Evolutionary conservation across 495 filamentous ascomycete genomes (phyloP).

Genomic region (Podospora pseudocomata): DNA sequence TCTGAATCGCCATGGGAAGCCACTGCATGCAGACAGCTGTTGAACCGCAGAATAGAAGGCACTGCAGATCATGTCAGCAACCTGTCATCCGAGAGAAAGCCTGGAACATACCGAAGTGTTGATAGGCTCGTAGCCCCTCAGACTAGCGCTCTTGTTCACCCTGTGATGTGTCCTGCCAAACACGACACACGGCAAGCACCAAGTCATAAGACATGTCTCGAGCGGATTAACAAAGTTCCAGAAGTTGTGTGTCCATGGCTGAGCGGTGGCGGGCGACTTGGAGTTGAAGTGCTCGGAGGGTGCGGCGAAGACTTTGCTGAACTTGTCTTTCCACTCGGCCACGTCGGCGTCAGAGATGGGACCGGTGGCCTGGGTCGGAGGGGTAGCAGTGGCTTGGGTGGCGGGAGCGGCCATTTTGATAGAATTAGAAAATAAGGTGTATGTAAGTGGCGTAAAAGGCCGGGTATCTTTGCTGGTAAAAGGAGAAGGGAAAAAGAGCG

Average conservation of each 20-base stretch:
- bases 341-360: constrained; percentile 32
- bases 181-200: constrained; percentile 45
- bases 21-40: constrained; percentile 34
- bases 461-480: constrained; percentile 5
- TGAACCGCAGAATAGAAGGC: constrained; percentile 35
- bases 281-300: constrained; percentile 32
- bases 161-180: constrained; percentile 48
- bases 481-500: background rate
- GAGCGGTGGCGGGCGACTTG: constrained; percentile 27
- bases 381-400: background rate
- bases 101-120: constrained; percentile 37
- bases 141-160: constrained; percentile 34
- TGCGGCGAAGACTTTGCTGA: constrained; percentile 33
- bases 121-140: constrained; percentile 41
- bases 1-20: constrained; percentile 41
- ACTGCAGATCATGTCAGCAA: constrained; percentile 22
- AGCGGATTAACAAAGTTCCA: constrained; percentile 40
- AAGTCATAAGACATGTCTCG: constrained; percentile 38
- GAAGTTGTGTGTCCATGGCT: constrained; percentile 30
- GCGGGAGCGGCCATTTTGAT: constrained; percentile 4
- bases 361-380: constrained; percentile 1
- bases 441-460: background rate
- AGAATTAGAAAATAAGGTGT: background rate
- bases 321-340: constrained; percentile 31
- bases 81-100: background rate